Evolutionary conservation across 169 alveolate species (phyloP), one percentile per base, ranked within the genome.

Genomic region (Plasmodium billcollinsi): DNA sequence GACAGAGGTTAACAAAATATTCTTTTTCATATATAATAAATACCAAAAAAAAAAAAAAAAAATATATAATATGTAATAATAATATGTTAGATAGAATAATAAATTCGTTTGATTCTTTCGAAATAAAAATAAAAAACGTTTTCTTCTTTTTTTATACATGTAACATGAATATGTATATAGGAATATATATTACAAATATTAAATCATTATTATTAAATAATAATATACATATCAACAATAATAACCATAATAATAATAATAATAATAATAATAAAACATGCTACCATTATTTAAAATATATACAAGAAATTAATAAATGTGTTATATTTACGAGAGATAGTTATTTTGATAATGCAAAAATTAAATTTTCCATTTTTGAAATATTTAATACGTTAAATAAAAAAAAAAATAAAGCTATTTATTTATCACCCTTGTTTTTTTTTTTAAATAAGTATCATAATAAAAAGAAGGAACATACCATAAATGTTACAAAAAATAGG

Each of bases 81-180:
- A 6, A 9, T 7, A 71, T 50, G 26, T 7, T 21, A 29, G 21
- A 14, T n/a, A 20, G 2, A 20, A 21, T 71, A n/a, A 8, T 66
- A 4, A 66, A 26, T 66, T 66, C n/a, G 3, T 62, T 62, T 18
- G 26, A 62, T 62, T 21, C 9, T 26, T n/a, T 71, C 1, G 21
- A 71, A 50, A 8, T 71, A 8, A 71, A 71, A 20, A 3, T 71
- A 4, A 71, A 49, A 50, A 71, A 71, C 26, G 11, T 71, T 6
- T 71, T 47, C 24, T 11, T 71, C 14, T 71, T 71, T 8, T 50
- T 71, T 50, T 71, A 71, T 50, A 52, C 47, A 50, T 18, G 8
- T 2, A 71, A 71, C 54, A 71, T 71, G 80, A 50, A 47, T 7
- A 24, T 24, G 49, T 71, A 49, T 71, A 71, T 71, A 47, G 80